Percentiles rank a stretch among this genome's conserved stretches.
Evolutionary conservation across 2,329 filamentous ascomycete species (phyloP).

Genomic region (Exophiala lecanii-corni): DNA sequence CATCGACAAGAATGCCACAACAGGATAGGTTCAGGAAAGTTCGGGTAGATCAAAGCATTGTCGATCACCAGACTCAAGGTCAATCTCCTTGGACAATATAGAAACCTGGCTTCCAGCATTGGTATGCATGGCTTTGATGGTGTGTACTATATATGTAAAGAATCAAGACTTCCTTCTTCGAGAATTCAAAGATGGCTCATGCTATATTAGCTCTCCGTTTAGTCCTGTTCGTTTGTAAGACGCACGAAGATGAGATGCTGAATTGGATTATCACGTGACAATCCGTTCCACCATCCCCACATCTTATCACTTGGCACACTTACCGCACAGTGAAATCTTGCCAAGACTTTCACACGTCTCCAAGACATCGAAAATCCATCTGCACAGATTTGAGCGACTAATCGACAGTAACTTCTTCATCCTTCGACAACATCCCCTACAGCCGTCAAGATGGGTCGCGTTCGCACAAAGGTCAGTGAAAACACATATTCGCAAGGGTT

Average conservation of each 20-base stretch:
- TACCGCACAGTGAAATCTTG: conserved; percentile 6
- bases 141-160: too few species aligned
- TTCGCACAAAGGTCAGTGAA: conserved; percentile 41
- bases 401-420: conserved; percentile 2
- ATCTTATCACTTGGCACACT: conserved; percentile 14
- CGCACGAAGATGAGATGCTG: too few species aligned
- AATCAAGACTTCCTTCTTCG: too few species aligned
- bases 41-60: background rate
- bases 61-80: background rate
- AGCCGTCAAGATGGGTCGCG: conserved; percentile 46
- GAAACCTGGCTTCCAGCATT: too few species aligned
- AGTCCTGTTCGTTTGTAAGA: too few species aligned
- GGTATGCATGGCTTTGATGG: too few species aligned
- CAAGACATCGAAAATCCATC: conserved; percentile 5
- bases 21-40: conserved; percentile 3
- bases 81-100: too few species aligned
- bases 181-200: too few species aligned
- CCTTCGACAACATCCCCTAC: conserved; percentile 7
- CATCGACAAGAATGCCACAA: conserved; percentile 9
- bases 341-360: conserved; percentile 7
- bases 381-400: background rate
- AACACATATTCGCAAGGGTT: too few species aligned
- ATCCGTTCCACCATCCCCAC: background rate
- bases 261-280: background rate
- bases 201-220: too few species aligned